Base-by-base conservation (phyloP, 2,329 filamentous ascomycete genomes). In the Stachybotrys echinatus region DNA sequence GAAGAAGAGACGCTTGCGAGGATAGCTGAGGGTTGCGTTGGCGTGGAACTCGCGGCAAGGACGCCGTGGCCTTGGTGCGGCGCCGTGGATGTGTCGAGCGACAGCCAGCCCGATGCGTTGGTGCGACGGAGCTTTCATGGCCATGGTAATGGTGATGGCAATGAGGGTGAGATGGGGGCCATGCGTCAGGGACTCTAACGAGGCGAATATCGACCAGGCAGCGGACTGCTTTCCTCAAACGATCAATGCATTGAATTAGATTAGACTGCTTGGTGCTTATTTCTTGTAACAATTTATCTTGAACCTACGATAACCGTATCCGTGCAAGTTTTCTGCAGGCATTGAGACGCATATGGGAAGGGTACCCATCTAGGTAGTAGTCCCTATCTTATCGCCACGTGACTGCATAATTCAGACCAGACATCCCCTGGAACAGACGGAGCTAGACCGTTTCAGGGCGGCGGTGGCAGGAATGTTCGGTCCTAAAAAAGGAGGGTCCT, bases 1-100 rank as follows among this genome's bases (percentile, higher is more conserved):
- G 66, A 85, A 88, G 66, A 87, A 87, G 60, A 69, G 73, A 52
- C 80, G 79, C 55, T 78, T 81, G 50, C 78, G 76, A 12, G 81
- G 78, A n/a, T 74, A 57, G 45, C 63, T 61, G 8, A 67, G 60
- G 2, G 72, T 50, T 2, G 72, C 63, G 39, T 73, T 75, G 52
- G 75, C 65, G 65, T 80, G 77, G 54, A 81, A 76, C 50, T 61
- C 60, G 23, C 70, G 67, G 44, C 57, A 52, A 10, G 63, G 60
- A 23, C 59, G 55, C 23, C 62, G 57, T 38, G 58, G 58, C 18
- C 55, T 57, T 17, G 55, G 48, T 42, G 63, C 54, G 45, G 54
- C 58, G 53, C 60, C 58, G 51, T 65, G 60, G 42, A 69, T 48
- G 20, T 61, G 59, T 20, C 61, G 58, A 47, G 53, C 50, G 50